A percentile compares a stretch with the other conserved stretches of the same genome.
Conservation (phyloP, 345 rosid species). For the Hypericum perforatum region DNA sequence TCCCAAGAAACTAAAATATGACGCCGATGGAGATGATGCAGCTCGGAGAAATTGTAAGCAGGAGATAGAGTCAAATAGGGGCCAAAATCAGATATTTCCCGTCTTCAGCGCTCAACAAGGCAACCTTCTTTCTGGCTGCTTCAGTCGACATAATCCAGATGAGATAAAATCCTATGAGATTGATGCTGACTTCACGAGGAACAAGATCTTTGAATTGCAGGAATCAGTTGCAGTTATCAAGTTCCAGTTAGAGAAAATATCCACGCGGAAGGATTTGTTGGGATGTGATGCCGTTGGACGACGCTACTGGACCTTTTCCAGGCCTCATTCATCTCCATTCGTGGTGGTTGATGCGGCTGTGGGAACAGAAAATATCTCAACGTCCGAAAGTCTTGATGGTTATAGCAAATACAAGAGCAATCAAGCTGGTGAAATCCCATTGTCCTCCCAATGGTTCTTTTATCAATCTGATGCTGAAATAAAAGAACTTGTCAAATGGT, state of each 20-base stretch:
- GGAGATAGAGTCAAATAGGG: not conserved
- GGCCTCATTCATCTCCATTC: constrained; percentile 22
- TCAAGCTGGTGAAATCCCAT: not conserved
- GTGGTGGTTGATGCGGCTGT: constrained; percentile 21
- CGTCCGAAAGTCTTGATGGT: not conserved
- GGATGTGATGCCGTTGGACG: constrained; percentile 30
- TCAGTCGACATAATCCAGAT: constrained; percentile 12
- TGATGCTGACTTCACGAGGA: constrained; percentile 12
- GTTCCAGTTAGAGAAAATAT: constrained; percentile 14
- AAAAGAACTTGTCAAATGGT: constrained; percentile 26
- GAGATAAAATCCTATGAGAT: constrained; percentile 8
- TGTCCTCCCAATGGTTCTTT: constrained; percentile 18
- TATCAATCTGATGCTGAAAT: constrained; percentile 25
- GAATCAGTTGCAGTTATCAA: constrained; percentile 22
- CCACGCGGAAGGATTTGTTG: constrained; percentile 22
- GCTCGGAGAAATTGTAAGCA: not conserved
- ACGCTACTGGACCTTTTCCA: constrained; percentile 23
- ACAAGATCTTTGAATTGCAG: constrained; percentile 19
- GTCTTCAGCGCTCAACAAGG: constrained; percentile 2
- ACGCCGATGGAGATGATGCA: not conserved
- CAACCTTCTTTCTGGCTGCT: constrained; percentile 5
- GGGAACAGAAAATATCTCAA: not conserved
- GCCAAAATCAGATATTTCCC: not conserved
- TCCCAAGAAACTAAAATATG: not conserved
- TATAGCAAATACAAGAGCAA: not conserved